Percentiles rank a stretch among this genome's conserved stretches.
Conservation (phyloP, 805 yeast species). For the Debaryomyces prosopidis region DNA sequence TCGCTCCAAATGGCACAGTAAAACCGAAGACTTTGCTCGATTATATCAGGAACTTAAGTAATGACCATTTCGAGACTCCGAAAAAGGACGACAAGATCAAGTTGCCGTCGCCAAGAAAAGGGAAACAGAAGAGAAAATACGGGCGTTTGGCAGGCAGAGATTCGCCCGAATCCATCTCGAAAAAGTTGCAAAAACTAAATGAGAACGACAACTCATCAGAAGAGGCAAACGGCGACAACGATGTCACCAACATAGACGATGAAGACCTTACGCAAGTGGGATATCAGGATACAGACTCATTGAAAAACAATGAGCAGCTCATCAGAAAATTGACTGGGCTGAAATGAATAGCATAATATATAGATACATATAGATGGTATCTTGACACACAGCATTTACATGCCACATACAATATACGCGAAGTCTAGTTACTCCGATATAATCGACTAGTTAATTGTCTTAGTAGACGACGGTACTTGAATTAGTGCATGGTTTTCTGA, state of each 20-base stretch:
- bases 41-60: slow-evolving; percentile 14
- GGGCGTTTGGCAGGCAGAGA: slow-evolving; percentile 40
- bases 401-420: too few species aligned
- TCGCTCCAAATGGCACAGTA: slow-evolving; percentile 39
- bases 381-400: too few species aligned
- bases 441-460: too few species aligned
- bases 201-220: slow-evolving; percentile 1
- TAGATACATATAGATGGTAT: too few species aligned
- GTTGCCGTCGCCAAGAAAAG: slow-evolving; percentile 56
- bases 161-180: slow-evolving; percentile 10
- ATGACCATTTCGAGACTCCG: slow-evolving; percentile 13
- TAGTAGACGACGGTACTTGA: too few species aligned
- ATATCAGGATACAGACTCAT: slow-evolving; percentile 22
- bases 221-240: slow-evolving; percentile 8
- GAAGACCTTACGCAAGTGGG: slow-evolving; percentile 21
- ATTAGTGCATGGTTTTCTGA: too few species aligned
- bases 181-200: slow-evolving; percentile 5
- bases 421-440: too few species aligned
- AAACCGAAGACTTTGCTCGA: slow-evolving; percentile 25
- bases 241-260: slow-evolving; percentile 18
- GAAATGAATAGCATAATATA: background rate
- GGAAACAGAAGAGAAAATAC: slow-evolving; percentile 41
- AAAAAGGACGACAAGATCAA: slow-evolving; percentile 23
- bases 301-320: slow-evolving; percentile 17
- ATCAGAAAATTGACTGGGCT: slow-evolving; percentile 16